phyloP scores from a whole-genome alignment of 306 rosid genomes.

The Hylodesmum podocarpum region DNA sequence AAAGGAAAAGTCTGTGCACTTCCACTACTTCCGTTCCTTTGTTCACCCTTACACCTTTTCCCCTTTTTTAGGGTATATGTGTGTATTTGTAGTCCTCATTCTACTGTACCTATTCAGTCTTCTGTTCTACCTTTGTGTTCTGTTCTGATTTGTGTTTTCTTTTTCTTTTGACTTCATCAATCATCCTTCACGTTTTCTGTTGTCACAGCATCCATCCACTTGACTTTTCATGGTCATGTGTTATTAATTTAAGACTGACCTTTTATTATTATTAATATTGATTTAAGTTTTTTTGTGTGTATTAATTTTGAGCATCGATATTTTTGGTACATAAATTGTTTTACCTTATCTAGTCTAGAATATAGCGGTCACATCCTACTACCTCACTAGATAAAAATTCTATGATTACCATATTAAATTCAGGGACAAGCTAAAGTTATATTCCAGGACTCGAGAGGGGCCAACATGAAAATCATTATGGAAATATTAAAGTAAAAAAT shows the following conservation, averaged over 20 bases:
- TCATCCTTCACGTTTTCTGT: not conserved
- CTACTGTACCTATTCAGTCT: not conserved
- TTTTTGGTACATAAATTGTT: not conserved
- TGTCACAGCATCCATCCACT: not conserved
- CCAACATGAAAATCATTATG: not conserved
- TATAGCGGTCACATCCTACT: not conserved
- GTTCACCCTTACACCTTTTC: not conserved
- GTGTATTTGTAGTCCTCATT: not conserved
- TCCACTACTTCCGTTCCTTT: not conserved
- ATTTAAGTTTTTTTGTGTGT: not conserved
- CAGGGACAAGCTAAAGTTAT: not conserved
- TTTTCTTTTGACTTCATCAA: not conserved
- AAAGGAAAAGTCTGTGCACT: not conserved
- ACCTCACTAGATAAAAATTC: not conserved
- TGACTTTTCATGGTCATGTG: not conserved
- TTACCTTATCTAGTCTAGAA: not conserved
- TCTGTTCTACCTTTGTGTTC: not conserved
- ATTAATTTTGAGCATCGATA: not conserved
- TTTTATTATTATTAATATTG: not conserved
- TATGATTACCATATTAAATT: slow-evolving; percentile 1
- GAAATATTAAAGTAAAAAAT: not conserved
- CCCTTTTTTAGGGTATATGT: not conserved
- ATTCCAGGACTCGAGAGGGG: not conserved
- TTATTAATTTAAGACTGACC: not conserved
- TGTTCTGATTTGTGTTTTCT: not conserved